Percentiles rank a stretch among this genome's conserved stretches.
phyloP scores from a whole-genome alignment of 2,329 filamentous ascomycete species.

The Neonectria punicea region DNA sequence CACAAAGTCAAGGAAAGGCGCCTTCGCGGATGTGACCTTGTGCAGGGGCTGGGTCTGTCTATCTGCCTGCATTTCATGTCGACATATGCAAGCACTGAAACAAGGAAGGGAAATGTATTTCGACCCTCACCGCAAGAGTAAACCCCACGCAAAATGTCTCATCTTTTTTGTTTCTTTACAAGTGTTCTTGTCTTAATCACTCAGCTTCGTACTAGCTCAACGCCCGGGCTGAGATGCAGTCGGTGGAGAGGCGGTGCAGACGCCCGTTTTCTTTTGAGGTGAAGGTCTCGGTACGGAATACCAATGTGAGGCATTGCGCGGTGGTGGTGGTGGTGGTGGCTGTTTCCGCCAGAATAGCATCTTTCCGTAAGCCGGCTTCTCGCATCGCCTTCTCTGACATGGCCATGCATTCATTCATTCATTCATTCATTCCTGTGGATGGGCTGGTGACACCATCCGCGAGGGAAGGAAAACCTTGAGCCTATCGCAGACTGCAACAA shows the following conservation, averaged over 20 bases:
- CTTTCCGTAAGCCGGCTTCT: not conserved
- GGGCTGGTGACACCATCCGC: not conserved
- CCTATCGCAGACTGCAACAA: not conserved
- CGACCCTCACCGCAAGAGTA: not conserved
- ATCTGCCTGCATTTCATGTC: not conserved
- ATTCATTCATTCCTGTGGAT: not conserved
- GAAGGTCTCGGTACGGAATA: not conserved
- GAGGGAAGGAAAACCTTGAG: constrained; percentile 9
- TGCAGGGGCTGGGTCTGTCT: not conserved
- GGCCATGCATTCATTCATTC: not conserved
- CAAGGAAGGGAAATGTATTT: not conserved
- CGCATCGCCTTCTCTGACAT: not conserved
- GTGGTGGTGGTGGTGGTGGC: not conserved
- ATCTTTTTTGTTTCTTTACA: not conserved
- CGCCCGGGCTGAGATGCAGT: not conserved
- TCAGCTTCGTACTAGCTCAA: not conserved
- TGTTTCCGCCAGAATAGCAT: not conserved
- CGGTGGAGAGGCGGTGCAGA: not conserved
- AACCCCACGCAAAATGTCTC: not conserved
- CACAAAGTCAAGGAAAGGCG: constrained; percentile 4
- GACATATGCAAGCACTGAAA: constrained; percentile 19
- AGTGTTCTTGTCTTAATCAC: too few relatives aligned
- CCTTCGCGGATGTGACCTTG: constrained; percentile 1
- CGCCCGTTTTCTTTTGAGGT: not conserved
- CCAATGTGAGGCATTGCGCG: not conserved